A percentile compares a stretch with the other conserved stretches of the same genome.
These are phyloP conservation scores for Lactifluus subvellereus DNA, from an alignment of 768 basidiomycete species.

Conservation along the genomic window DNA sequence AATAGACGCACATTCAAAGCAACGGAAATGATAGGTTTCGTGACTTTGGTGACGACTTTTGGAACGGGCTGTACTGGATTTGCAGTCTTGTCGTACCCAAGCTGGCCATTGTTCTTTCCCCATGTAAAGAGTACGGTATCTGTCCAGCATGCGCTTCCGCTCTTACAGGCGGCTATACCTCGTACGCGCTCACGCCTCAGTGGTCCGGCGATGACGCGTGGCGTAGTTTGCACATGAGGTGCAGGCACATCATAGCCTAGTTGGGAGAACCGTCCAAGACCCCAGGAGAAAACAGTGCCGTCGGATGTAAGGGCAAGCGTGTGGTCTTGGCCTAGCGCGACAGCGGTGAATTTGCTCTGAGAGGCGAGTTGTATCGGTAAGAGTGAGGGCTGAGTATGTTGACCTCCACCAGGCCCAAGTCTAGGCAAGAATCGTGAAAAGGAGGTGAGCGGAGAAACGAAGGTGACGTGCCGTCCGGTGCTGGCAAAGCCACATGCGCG, in stretches of 20 bases:
- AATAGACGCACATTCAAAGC: slow-evolving; percentile 58
- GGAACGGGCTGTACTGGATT: slow-evolving; percentile 74
- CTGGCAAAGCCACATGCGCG: slow-evolving; percentile 87
- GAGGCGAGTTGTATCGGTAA: slow-evolving; percentile 47
- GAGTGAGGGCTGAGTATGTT: slow-evolving; percentile 75
- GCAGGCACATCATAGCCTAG: slow-evolving; percentile 79
- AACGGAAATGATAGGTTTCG: slow-evolving; percentile 62
- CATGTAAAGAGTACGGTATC: slow-evolving; percentile 67
- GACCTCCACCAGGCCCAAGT: slow-evolving; percentile 51
- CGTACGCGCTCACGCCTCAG: slow-evolving; percentile 72
- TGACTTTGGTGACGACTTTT: slow-evolving; percentile 73
- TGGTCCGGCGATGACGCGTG: slow-evolving; percentile 66
- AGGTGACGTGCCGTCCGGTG: slow-evolving; percentile 62
- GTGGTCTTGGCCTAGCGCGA: slow-evolving; percentile 93
- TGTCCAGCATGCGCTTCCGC: slow-evolving; percentile 88
- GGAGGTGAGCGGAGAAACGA: neutral
- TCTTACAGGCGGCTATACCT: slow-evolving; percentile 84
- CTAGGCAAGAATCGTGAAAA: slow-evolving; percentile 32
- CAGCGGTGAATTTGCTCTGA: slow-evolving; percentile 48
- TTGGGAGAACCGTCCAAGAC: slow-evolving; percentile 82
- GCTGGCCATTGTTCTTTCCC: slow-evolving; percentile 91
- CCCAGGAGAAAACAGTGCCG: slow-evolving; percentile 89
- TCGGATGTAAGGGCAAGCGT: slow-evolving; percentile 75
- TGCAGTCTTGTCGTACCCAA: slow-evolving; percentile 75
- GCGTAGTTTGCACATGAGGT: slow-evolving; percentile 56